Base-by-base conservation (phyloP, 768 basidiomycete species). In the Russula earlei region DNA sequence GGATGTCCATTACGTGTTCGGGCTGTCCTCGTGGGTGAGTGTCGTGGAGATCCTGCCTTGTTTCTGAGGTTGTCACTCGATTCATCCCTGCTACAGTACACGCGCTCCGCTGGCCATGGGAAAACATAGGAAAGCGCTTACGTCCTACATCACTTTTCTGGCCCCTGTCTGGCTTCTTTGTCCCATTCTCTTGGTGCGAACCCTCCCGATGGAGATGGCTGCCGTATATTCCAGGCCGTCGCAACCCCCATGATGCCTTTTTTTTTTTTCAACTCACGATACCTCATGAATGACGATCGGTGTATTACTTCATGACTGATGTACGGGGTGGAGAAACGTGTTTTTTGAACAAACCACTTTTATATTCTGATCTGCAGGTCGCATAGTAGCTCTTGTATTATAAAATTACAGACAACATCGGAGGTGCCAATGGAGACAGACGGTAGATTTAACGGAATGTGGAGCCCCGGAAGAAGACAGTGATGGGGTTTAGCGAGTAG, bases 31-130 rank as follows among this genome's bases (percentile, higher is more conserved):
- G 42, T 10, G 25, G 48, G 53, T 54, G 55, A 56, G 55, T 40
- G n/a, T n/a, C n/a, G n/a, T n/a, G n/a, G 8, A 6, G 27, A 56
- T 43, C 56, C 48, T 36, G 38, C 20, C 25, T 37, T 38, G n/a
- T 31, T 20, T 46, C 45, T 15, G 22, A 43, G 24, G 10, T 29
- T 29, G 6, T 47, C 22, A 48, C 33, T 47, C 47, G 49, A 29
- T 51, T 56, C 25, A 52, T 20, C 7, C 9, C 11, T 31, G n/a
- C n/a, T n/a, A n/a, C n/a, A n/a, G n/a, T 9, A 44, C 36, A 54
- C n/a, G 53, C 53, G 53, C 53, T 54, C 53, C 53, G 53, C 52
- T 45, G 27, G 34, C 19, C 49, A 33, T 31, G 19, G 20, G n/a
- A n/a, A n/a, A n/a, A n/a, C n/a, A n/a, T n/a, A n/a, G n/a, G n/a